These are phyloP conservation scores for Penicillium olsonii DNA, from an alignment of 2,329 filamentous ascomycete genomes.

Conservation along the genomic window DNA sequence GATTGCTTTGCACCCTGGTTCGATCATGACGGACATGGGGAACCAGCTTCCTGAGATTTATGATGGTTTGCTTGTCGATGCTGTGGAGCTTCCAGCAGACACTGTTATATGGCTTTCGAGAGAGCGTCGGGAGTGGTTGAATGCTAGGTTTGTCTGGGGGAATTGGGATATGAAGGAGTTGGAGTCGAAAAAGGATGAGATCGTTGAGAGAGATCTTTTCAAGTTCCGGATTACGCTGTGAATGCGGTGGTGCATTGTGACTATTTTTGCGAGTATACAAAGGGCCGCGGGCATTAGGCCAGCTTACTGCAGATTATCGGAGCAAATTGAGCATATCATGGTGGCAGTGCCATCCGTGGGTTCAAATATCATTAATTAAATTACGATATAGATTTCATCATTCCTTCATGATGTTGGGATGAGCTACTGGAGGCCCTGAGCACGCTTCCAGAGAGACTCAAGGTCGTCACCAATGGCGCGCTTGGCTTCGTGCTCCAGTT, in stretches of 20 bases:
- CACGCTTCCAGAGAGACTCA: constrained; percentile 27
- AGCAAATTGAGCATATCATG: too few species aligned
- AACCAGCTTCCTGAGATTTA: constrained; percentile 21
- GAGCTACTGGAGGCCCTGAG: neutral
- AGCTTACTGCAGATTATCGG: too few species aligned
- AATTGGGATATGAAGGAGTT: constrained; percentile 54
- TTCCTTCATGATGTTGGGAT: too few species aligned
- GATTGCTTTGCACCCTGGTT: constrained; percentile 45
- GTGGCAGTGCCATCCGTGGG: too few species aligned
- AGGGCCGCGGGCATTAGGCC: too few species aligned
- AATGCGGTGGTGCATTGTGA: too few species aligned
- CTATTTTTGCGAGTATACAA: too few species aligned
- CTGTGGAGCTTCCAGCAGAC: constrained; percentile 44
- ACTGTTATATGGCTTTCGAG: constrained; percentile 47
- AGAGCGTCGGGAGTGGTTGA: constrained; percentile 48
- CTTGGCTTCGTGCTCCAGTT: constrained; percentile 30
- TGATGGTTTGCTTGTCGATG: constrained; percentile 29
- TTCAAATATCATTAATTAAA: too few species aligned
- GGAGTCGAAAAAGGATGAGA: constrained; percentile 43
- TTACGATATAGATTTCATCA: too few species aligned
- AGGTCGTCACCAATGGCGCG: constrained; percentile 34
- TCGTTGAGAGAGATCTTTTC: constrained; percentile 32
- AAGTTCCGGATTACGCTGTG: constrained; percentile 7
- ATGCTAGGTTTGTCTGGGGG: constrained; percentile 47
- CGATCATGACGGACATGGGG: constrained; percentile 42